Evolutionary conservation across 1,284 basidiomycete species (phyloP).

Genomic region (Vanrija pseudolonga): DNA sequence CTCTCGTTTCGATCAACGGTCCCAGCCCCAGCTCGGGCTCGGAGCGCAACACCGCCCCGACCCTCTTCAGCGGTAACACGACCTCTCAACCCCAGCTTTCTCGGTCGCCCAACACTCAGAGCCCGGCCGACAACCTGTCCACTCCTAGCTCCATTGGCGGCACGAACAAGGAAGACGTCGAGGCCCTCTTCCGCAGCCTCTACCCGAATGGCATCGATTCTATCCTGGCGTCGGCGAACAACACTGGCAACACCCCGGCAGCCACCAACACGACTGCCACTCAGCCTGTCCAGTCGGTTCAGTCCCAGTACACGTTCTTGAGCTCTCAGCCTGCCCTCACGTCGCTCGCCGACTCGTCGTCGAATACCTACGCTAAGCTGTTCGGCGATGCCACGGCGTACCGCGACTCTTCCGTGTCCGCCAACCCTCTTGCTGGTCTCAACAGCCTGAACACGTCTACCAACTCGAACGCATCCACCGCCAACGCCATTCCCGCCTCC

Average conservation of each 20-base stretch:
- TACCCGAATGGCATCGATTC: slow-evolving; percentile 31
- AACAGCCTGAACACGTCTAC: background rate
- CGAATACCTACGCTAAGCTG: slow-evolving; percentile 16
- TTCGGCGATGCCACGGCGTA: slow-evolving; percentile 20
- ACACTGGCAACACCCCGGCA: too few relatives aligned
- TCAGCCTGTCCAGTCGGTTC: slow-evolving; percentile 4
- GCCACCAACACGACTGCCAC: background rate
- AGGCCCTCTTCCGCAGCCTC: slow-evolving; percentile 43
- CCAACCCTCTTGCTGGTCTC: background rate
- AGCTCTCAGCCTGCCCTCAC: slow-evolving; percentile 29
- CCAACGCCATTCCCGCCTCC: background rate
- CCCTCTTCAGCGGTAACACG: slow-evolving; percentile 18
- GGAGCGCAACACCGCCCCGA: slow-evolving; percentile 3
- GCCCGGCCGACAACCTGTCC: slow-evolving; percentile 7
- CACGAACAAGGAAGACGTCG: slow-evolving; percentile 29
- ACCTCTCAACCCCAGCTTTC: slow-evolving; percentile 2
- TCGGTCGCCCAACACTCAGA: background rate
- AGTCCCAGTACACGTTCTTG: slow-evolving; percentile 30
- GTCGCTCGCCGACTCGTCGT: slow-evolving; percentile 29
- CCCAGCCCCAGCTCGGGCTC: slow-evolving; percentile 13
- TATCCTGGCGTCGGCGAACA: background rate
- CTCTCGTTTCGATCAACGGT: slow-evolving; percentile 25
- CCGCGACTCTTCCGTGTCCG: slow-evolving; percentile 8
- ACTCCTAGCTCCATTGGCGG: slow-evolving; percentile 13
- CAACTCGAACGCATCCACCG: too few relatives aligned